Conservation (phyloP, 1,284 basidiomycete genomes). For the Meripilus lineatus region DNA sequence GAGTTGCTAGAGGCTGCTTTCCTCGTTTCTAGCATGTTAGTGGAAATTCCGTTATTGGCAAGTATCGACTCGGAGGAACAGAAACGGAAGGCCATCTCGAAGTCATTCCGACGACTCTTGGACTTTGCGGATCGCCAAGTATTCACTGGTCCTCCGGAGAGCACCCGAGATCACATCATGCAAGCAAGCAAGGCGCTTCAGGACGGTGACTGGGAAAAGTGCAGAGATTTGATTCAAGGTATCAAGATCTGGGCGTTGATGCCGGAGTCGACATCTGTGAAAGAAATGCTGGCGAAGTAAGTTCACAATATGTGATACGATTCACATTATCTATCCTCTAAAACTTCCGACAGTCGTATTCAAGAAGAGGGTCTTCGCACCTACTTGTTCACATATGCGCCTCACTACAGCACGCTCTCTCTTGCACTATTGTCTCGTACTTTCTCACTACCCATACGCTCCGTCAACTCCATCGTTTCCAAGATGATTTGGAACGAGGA, state of each 20-base stretch:
- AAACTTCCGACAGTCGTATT: slow-evolving; percentile 54
- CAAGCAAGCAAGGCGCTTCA: slow-evolving; percentile 97
- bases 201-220: slow-evolving; percentile 96
- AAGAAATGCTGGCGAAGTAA: slow-evolving; percentile 91
- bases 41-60: slow-evolving; percentile 94
- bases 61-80: slow-evolving; percentile 93
- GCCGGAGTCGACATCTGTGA: slow-evolving; percentile 85
- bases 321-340: slow-evolving; percentile 4
- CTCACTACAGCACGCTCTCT: slow-evolving; percentile 91
- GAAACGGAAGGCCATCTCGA: slow-evolving; percentile 88
- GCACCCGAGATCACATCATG: slow-evolving; percentile 98
- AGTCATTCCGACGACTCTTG: slow-evolving; percentile 91
- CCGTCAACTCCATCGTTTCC: slow-evolving; percentile 89
- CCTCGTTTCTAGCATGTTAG: slow-evolving; percentile 96
- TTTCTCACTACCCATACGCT: slow-evolving; percentile 77
- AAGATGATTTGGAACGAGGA: slow-evolving; percentile 99
- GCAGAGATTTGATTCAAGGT: slow-evolving; percentile 86
- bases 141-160: slow-evolving; percentile 98
- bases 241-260: slow-evolving; percentile 99
- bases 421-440: slow-evolving; percentile 83
- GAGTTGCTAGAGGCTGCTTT: slow-evolving; percentile 97
- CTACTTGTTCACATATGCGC: slow-evolving; percentile 97
- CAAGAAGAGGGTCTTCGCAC: slow-evolving; percentile 97
- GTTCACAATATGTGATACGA: slow-evolving; percentile 24
- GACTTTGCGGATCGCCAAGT: slow-evolving; percentile 98